Conservation (phyloP, 805 yeast species). For the Yamadazyma takamatsuzukensis region DNA sequence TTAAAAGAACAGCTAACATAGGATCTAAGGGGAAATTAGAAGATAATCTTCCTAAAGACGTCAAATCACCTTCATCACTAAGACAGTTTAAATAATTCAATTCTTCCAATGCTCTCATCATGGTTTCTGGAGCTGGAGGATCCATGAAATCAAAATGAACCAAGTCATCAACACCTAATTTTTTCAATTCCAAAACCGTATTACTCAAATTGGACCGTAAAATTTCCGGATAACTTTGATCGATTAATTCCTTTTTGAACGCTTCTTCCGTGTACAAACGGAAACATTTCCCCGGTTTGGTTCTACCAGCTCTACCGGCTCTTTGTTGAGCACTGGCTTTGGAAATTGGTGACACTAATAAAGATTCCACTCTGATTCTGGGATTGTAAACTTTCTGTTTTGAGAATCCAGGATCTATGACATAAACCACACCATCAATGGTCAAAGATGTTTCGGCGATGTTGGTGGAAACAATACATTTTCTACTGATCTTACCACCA, state of each 20-base stretch:
- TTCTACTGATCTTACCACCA: constrained; percentile 91
- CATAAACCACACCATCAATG: constrained; percentile 95
- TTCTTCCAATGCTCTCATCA: constrained; percentile 98
- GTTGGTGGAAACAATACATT: constrained; percentile 87
- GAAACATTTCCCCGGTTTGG: constrained; percentile 97
- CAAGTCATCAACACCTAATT: constrained; percentile 90
- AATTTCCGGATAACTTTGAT: constrained; percentile 95
- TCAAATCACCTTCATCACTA: constrained; percentile 87
- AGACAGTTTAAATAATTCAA: constrained; percentile 85
- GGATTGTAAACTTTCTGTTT: constrained; percentile 97
- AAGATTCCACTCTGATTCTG: constrained; percentile 89
- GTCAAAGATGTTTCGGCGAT: constrained; percentile 98
- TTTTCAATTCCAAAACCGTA: constrained; percentile 89
- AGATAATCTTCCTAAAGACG: constrained; percentile 84
- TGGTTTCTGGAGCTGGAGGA: constrained; percentile 99
- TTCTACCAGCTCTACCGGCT: constrained; percentile 99
- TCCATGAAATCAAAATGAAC: constrained; percentile 99
- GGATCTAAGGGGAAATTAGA: constrained; percentile 96
- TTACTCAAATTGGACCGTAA: constrained; percentile 85
- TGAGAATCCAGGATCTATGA: constrained; percentile 95
- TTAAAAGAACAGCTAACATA: constrained; percentile 87
- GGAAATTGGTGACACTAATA: constrained; percentile 92
- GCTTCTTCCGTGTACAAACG: constrained; percentile 96
- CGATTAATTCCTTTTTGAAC: constrained; percentile 86
- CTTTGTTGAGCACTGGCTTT: constrained; percentile 98